phyloP scores from a whole-genome alignment of 2,329 filamentous ascomycete genomes.

The Penicillium thymicola region DNA sequence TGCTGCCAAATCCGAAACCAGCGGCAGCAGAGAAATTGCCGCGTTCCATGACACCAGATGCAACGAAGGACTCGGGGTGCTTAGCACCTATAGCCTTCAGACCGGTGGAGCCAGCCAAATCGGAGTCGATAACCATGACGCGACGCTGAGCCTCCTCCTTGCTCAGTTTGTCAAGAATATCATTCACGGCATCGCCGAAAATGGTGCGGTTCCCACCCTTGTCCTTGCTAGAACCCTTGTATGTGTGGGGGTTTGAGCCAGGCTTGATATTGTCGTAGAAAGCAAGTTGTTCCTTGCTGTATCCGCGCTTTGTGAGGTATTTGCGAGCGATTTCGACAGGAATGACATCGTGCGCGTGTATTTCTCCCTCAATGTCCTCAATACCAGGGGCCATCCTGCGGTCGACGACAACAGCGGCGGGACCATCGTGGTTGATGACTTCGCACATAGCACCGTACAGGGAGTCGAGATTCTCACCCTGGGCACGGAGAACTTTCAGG shows the following conservation, averaged over 20 bases:
- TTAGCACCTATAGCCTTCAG: constrained; percentile 37
- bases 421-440: constrained; percentile 33
- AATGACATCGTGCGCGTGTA: constrained; percentile 39
- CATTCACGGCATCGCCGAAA: constrained; percentile 41
- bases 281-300: constrained; percentile 31
- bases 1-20: constrained; percentile 39
- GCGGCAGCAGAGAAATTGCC: constrained; percentile 42
- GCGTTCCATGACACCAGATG: constrained; percentile 42
- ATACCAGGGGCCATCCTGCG: constrained; percentile 40
- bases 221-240: constrained; percentile 35
- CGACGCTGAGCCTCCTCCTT: constrained; percentile 37
- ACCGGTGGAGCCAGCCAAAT: constrained; percentile 41
- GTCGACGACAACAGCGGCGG: constrained; percentile 31
- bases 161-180: constrained; percentile 35
- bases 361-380: constrained; percentile 35
- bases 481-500: constrained; percentile 34
- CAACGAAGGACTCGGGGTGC: constrained; percentile 39
- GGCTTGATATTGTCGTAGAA: constrained; percentile 37
- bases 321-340: constrained; percentile 36
- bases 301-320: constrained; percentile 39
- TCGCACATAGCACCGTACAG: constrained; percentile 34
- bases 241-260: constrained; percentile 31
- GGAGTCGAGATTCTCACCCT: constrained; percentile 39
- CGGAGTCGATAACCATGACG: constrained; percentile 42
- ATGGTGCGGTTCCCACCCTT: constrained; percentile 39